phyloP scores from a whole-genome alignment of 371 early-diverging fungal species.

The Smittium mucronatum region DNA sequence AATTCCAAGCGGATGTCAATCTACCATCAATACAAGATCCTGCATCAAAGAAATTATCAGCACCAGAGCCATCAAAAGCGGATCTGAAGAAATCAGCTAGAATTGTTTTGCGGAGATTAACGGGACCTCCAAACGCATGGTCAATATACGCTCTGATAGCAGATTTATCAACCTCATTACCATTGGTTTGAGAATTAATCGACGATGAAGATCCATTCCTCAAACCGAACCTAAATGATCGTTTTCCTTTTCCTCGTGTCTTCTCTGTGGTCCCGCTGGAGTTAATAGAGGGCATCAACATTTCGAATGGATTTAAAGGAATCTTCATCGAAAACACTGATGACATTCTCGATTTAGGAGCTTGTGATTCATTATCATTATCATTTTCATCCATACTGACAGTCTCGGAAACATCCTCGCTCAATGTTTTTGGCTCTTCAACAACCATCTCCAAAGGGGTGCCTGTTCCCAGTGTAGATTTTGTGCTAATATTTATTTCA shows the following conservation, averaged over 20 bases:
- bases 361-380: background rate
- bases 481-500: slow-evolving; percentile 13
- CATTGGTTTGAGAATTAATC: background rate
- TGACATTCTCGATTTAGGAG: background rate
- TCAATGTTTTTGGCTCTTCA: background rate
- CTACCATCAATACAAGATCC: slow-evolving; percentile 96
- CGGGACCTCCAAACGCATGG: slow-evolving; percentile 49
- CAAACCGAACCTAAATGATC: background rate
- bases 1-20: slow-evolving; percentile 89
- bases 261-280: background rate
- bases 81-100: slow-evolving; percentile 85
- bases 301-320: slow-evolving; percentile 10
- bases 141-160: slow-evolving; percentile 48
- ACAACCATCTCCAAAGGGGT: background rate
- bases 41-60: slow-evolving; percentile 87
- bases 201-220: background rate
- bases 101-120: slow-evolving; percentile 50
- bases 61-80: slow-evolving; percentile 94
- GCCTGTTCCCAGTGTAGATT: background rate
- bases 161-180: background rate
- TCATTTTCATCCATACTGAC: background rate
- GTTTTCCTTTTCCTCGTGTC: background rate
- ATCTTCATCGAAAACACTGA: slow-evolving; percentile 10
- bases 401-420: background rate
- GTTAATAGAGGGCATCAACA: background rate